Base-by-base conservation (phyloP, 371 early-diverging fungal species). In the Mortierella sp. region DNA sequence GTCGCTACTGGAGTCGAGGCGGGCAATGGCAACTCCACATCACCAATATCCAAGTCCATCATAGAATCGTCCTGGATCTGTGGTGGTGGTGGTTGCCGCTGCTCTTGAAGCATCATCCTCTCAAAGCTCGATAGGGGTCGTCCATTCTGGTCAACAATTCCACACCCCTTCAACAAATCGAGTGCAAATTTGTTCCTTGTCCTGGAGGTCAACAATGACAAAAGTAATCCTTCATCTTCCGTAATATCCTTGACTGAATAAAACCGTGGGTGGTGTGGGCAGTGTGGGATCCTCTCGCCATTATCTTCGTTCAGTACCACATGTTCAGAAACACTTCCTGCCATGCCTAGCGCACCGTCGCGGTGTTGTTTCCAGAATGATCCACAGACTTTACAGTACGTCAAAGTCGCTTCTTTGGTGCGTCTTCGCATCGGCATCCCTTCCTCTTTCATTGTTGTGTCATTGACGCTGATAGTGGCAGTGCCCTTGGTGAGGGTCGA, bases 41-140 rank as follows among this genome's bases (percentile, higher is more conserved):
- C 79, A 0, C 79, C 79, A 23, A 77, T 60, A 62, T 77, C 79
- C 43, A 77, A 23, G 50, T 77, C 79, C 79, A 77, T 77, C 0
- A 66, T 57, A 2, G 72, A 65, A 19, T 72, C 72, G 18, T 60
- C 56, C 16, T 66, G 64, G n/a, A 26, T 47, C 4, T 23, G 28
- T 23, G 46, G 16, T 28, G 47, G 47, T 26, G 47, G 61, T 16
- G 47, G 45, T 51, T 70, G 72, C 25, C 30, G 37, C 21, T 70
- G 62, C 69, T 61, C 15, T 21, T 75, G 70, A 58, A 70, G 50
- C 51, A 66, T n/a, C 63, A 66, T 26, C 48, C 70, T 58, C 15
- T 75, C 76, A 14, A 64, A 71, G 23, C 46, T 63, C 4, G 79
- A 69, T 0, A 79, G 58, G 0, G 79, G 79, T 14, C 69, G 79